These are phyloP conservation scores for Fusarium torulosum DNA, from an alignment of 2,329 filamentous ascomycete genomes.

Conservation along the genomic window DNA sequence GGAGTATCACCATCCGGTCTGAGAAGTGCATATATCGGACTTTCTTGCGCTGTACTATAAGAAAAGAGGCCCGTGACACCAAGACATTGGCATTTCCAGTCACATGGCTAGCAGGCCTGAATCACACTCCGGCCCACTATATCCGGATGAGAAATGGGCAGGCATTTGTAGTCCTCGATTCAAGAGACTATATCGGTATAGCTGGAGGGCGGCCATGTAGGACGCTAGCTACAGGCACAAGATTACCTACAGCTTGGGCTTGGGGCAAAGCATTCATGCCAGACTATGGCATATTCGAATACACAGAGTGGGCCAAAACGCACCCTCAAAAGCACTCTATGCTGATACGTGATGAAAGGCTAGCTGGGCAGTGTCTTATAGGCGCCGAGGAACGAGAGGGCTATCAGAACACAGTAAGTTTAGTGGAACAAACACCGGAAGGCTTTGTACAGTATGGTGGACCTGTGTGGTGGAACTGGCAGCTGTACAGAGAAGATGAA, in stretches of 20 bases:
- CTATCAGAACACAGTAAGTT: background rate
- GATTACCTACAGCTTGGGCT: background rate
- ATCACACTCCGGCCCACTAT: background rate
- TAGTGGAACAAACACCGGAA: background rate
- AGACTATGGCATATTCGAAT: background rate
- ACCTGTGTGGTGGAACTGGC: background rate
- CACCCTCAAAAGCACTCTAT: background rate
- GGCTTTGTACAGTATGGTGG: background rate
- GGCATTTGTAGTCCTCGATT: background rate
- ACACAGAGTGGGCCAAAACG: background rate
- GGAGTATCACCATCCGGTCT: too few species aligned
- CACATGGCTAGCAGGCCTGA: background rate
- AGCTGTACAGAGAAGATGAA: background rate
- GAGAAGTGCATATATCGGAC: too few species aligned
- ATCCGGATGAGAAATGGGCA: background rate
- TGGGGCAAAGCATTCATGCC: background rate
- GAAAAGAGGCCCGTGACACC: background rate
- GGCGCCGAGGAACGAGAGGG: background rate
- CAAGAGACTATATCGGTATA: background rate
- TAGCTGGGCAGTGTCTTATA: background rate
- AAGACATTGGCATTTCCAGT: slow-evolving; percentile 17
- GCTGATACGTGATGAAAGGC: background rate
- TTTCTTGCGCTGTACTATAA: too few species aligned
- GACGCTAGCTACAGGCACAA: background rate
- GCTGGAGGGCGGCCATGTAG: slow-evolving; percentile 12